These are phyloP conservation scores for Rhizopogon salebrosus DNA, from an alignment of 768 basidiomycete species.

Conservation along the genomic window DNA sequence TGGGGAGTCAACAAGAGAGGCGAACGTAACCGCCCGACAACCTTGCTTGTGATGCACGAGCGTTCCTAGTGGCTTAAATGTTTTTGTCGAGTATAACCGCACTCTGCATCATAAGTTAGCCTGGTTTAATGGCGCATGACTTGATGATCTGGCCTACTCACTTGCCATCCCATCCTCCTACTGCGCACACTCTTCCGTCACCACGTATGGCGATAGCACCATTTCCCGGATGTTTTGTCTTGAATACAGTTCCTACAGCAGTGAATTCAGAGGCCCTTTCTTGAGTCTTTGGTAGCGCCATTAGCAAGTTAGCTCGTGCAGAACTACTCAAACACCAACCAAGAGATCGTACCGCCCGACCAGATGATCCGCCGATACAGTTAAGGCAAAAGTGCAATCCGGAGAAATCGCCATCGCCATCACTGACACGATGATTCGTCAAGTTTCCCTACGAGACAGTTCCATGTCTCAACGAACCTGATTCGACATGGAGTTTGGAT, in stretches of 20 bases:
- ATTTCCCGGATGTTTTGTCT: slow-evolving; percentile 80
- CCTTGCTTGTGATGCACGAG: slow-evolving; percentile 76
- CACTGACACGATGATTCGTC: neutral
- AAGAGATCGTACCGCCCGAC: slow-evolving; percentile 58
- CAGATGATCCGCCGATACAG: slow-evolving; percentile 83
- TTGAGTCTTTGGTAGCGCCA: slow-evolving; percentile 5
- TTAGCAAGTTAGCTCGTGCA: neutral
- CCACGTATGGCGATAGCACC: slow-evolving; percentile 67
- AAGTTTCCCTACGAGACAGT: neutral
- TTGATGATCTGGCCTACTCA: slow-evolving; percentile 33
- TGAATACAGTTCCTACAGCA: slow-evolving; percentile 30
- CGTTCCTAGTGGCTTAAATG: slow-evolving; percentile 79
- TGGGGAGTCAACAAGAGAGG: slow-evolving; percentile 22
- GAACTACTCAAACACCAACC: slow-evolving; percentile 28
- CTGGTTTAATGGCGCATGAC: neutral
- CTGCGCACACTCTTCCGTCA: slow-evolving; percentile 75
- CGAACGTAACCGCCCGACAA: slow-evolving; percentile 75
- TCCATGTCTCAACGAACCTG: slow-evolving; percentile 40
- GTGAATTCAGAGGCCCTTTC: slow-evolving; percentile 13
- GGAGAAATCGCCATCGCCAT: slow-evolving; percentile 56
- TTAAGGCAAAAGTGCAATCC: slow-evolving; percentile 56
- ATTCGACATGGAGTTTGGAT: slow-evolving; percentile 62
- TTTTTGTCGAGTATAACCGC: slow-evolving; percentile 76
- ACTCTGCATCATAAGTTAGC: slow-evolving; percentile 42
- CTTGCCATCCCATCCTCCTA: slow-evolving; percentile 95